Evolutionary conservation across 1,139 yeast species (phyloP), one percentile per base, ranked within the genome.

Genomic region (Scheffersomyces quercinus): DNA sequence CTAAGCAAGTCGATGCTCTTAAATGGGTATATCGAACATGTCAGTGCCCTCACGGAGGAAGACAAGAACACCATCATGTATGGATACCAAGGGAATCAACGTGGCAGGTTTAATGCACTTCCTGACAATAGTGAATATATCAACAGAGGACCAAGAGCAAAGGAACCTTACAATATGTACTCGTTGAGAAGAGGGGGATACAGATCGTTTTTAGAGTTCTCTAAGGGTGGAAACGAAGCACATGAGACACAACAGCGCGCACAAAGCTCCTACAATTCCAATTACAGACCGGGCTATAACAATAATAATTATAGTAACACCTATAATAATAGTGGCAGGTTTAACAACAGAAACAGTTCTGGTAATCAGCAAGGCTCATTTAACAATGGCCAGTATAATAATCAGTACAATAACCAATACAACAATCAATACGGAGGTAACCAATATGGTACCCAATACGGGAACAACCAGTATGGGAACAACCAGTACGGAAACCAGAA

Each of bases 1-100:
- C 65, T 55, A 4, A 86, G 88, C 42, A 93, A 93, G 60, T 85
- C 96, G 3, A 87, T 93, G 88, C 70, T 93, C 24, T 66, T 93
- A 48, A 87, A 84, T 42, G 98, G 98, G 0, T 88, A 75, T 54
- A 81, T 83, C 47, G 77, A 89, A 2, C 83, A 83, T 47, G 67
- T 68, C 15, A 74, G 76, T 10, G 84, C 84, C 2, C 70, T 91
- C 39, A 81, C 82, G 3, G 81, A 77, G 37, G 85, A 85, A 44
- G 97, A 90, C 59, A 77, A 75, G 42, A 88, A 84, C 47, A 70
- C 77, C n/a, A 71, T 89, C 26, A 55, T 73, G 38, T 80, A 81
- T 52, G 52, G 72, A 35, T 52, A 48, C 36, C 53, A 60, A 46
- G 53, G 62, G 42, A 62, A 65, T 20, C 49, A 55, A 38, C 65